Evolutionary conservation across 768 basidiomycete genomes (phyloP), one percentile per base, ranked within the genome.

Genomic region (Cystofilobasidium macerans): DNA sequence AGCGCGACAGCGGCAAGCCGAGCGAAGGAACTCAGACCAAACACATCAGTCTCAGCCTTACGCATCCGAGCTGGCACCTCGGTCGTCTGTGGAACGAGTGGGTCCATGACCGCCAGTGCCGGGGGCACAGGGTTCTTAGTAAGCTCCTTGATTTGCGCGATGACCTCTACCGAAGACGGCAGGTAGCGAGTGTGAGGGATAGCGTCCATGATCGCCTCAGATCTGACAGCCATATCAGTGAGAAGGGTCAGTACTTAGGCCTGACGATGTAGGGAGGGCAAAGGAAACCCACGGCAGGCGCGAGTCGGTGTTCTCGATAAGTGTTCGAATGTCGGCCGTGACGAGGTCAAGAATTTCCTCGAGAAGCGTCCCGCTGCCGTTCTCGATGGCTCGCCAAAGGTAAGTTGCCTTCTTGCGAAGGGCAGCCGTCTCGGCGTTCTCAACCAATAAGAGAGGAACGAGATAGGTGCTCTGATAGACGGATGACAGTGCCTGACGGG

Each of bases 21-120:
- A 2, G 85, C 83, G 72, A 90, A 89, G 3, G 78, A 70, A 0
- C 84, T 81, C 64, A 82, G 82, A 0, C 86, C 85, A 20, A 77
- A 75, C 24, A 71, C 71, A 70, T 90, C 78, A 36, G 62, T 69
- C 69, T 2, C 70, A 69, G 33, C 71, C 68, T 16, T 71, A 62
- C 5, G 69, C 57, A 64, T 73, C 74, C 12, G 71, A 35, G 57
- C 72, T 7, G 28, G 22, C 60, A 45, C 35, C 35, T 59, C 38
- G 16, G 61, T 35, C 22, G 63, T 9, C 24, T 83, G 81, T 11
- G 83, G 82, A 35, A 87, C 78, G 20, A 84, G 79, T 1, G 82
- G 79, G 36, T 87, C 81, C 28, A 85, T 68, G 26, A 88, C 75
- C 6, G 70, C 57, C 26, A 75, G 69, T 0, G 71, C 57, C 0